Base-by-base conservation (phyloP, 441 rosid species). In the Croton setiger region DNA sequence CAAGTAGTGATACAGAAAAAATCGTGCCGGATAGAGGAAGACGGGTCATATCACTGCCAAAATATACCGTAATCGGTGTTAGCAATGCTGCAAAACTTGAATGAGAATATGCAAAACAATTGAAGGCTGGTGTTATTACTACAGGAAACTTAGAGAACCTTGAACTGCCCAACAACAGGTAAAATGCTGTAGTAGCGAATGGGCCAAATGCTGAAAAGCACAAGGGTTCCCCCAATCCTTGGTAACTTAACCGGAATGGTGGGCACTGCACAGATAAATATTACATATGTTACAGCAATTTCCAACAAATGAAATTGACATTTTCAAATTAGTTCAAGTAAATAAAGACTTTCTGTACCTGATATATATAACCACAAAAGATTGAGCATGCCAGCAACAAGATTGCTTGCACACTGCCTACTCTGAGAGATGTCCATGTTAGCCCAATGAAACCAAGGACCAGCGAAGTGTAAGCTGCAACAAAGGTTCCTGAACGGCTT, bases 171-270 rank as follows among this genome's bases (percentile, higher is more conserved):
- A 85, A 82, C 68, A 89, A 74, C 44, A 87, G 71, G 82, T 93
- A 93, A 71, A 93, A 93, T 18, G 95, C 97, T 37, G 87, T 77
- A 4, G 96, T 93, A 51, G 98, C 93, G 78, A 93, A 91, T 35
- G 95, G 98, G 51, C 98, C 97, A 64, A 91, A 93, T 45, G 97
- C 96, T 39, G 93, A 89, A 71, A 91, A 93, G 75, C 96, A 89
- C 78, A 93, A 73, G 4, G 98, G 95, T 83, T 93, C 97, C 75
- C 98, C 98, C 60, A 93, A 64, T 79, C 98, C 96, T 60, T 80
- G 88, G 85, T 91, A 93, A 82, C 95, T 91, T 73, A 91, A 74
- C 74, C 96, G 81, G 78, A 93, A 93, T 61, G 97, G 98, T 0
- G 98, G 98, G 80, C 97, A 93, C 97, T 88, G 79, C 64, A 49